Percentiles rank a stretch among this genome's conserved stretches.
Conservation (phyloP, 805 yeast genomes). For the Candida tammaniensis region DNA sequence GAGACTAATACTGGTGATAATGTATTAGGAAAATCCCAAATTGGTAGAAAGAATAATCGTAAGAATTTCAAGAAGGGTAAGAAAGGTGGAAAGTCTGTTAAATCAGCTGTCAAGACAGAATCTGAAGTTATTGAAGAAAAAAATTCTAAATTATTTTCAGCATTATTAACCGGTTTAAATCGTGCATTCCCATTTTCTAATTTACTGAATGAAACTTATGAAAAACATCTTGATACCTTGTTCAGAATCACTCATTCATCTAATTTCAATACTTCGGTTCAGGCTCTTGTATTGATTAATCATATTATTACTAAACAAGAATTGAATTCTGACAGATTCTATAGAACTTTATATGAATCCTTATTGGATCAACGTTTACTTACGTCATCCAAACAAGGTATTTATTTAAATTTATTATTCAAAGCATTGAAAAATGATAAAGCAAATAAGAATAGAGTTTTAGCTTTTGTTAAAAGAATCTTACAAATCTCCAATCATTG, state of each 20-base stretch:
- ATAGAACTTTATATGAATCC: constrained; percentile 85
- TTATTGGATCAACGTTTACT: constrained; percentile 80
- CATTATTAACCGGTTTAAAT: constrained; percentile 89
- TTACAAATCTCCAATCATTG: constrained; percentile 82
- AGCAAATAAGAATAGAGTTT: constrained; percentile 54
- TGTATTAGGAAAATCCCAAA: constrained; percentile 52
- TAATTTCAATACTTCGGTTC: constrained; percentile 90
- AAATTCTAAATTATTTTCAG: constrained; percentile 80
- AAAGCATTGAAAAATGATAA: constrained; percentile 76
- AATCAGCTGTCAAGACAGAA: constrained; percentile 56
- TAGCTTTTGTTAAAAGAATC: constrained; percentile 89
- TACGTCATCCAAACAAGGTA: constrained; percentile 88
- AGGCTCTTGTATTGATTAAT: constrained; percentile 81
- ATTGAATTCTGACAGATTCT: constrained; percentile 65
- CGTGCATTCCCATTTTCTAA: constrained; percentile 93
- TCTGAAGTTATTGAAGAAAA: constrained; percentile 71
- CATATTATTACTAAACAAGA: constrained; percentile 69
- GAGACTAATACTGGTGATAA: constrained; percentile 36
- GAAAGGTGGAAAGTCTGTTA: constrained; percentile 83
- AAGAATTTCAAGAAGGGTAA: constrained; percentile 78
- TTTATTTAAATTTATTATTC: constrained; percentile 81
- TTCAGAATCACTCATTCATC: constrained; percentile 91
- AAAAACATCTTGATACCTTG: constrained; percentile 75
- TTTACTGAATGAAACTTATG: constrained; percentile 66
- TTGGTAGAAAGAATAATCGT: constrained; percentile 53